Evolutionary conservation across 1,139 yeast genomes (phyloP).

Genomic region (Meyerozyma smithsonii): DNA sequence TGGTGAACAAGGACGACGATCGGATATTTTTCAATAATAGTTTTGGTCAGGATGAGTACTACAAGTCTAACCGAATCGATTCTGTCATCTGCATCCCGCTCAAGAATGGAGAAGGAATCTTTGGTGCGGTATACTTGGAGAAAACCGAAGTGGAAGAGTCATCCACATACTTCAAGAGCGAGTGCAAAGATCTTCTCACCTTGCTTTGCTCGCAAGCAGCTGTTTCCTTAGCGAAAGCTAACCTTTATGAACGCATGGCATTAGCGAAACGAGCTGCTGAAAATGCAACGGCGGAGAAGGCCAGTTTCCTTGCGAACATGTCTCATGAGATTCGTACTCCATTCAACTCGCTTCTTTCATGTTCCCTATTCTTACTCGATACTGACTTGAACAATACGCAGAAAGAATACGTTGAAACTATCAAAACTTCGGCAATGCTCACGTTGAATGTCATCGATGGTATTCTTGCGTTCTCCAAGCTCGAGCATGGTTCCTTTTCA

Average conservation of each 20-base stretch:
- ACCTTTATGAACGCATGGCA: slow-evolving; percentile 46
- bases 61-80: slow-evolving; percentile 26
- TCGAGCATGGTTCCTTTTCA: slow-evolving; percentile 51
- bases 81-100: slow-evolving; percentile 47
- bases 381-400: slow-evolving; percentile 45
- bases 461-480: slow-evolving; percentile 51
- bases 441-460: slow-evolving; percentile 55
- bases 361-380: slow-evolving; percentile 50
- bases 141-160: slow-evolving; percentile 10
- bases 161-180: slow-evolving; percentile 22
- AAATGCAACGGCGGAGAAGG: slow-evolving; percentile 56
- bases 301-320: slow-evolving; percentile 57
- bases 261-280: slow-evolving; percentile 53
- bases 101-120: slow-evolving; percentile 35
- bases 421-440: slow-evolving; percentile 48
- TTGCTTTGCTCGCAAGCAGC: slow-evolving; percentile 52
- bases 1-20: slow-evolving; percentile 35
- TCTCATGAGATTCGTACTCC: slow-evolving; percentile 59
- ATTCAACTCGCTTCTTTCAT: slow-evolving; percentile 51
- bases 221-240: slow-evolving; percentile 47
- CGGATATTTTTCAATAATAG: slow-evolving; percentile 29
- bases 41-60: slow-evolving; percentile 40
- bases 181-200: slow-evolving; percentile 38
- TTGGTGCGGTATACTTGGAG: slow-evolving; percentile 50
- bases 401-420: slow-evolving; percentile 51